Evolutionary conservation across 2,329 filamentous ascomycete species (phyloP), one percentile per base, ranked within the genome.

Genomic region (Neonectria punicea): DNA sequence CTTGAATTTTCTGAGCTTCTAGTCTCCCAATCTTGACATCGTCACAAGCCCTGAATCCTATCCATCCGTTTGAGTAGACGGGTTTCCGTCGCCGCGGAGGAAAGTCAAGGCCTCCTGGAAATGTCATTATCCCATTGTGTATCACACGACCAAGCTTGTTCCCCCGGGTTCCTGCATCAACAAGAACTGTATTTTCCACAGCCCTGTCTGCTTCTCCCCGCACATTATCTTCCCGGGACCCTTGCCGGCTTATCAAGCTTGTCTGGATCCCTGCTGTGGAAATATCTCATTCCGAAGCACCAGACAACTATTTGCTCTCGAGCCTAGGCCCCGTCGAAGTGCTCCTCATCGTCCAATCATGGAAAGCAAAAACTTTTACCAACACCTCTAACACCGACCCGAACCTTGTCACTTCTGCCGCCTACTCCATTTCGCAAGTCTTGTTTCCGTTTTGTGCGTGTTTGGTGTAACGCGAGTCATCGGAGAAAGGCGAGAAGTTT

Each of bases 301-400:
- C 66, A 51, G 64, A 72, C 67, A 70, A 20, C 59, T 46, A 43
- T 25, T 60, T 59, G 49, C 51, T 32, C 55, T 60, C 64, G 65
- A 62, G 69, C 67, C 65, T 64, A 46, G 68, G 56, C 51, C 63
- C 68, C 63, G 61, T 64, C 70, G 68, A 70, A 66, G 61, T 63
- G 49, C 69, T 70, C 57, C 54, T 62, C 62, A 57, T 67, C 67
- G 53, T 64, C 65, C 65, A 60, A 54, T 53, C 46, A 51, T 66
- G 53, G 53, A 69, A 65, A 70, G 50, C 68, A 72, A 67, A 67
- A 69, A 72, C 69, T 74, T 74, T 74, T 74, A 44, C 63, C 59
- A 32, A 58, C 58, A 58, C 56, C 66, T 44, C 28, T 28, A 63
- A 64, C 65, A 70, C 50, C 34, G 50, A 28, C 34, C 62, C 56